A percentile compares a stretch with the other conserved stretches of the same genome.
These are phyloP conservation scores for Bifiguratus adelaidae DNA, from an alignment of 192 early-diverging fungal genomes.

Conservation along the genomic window DNA sequence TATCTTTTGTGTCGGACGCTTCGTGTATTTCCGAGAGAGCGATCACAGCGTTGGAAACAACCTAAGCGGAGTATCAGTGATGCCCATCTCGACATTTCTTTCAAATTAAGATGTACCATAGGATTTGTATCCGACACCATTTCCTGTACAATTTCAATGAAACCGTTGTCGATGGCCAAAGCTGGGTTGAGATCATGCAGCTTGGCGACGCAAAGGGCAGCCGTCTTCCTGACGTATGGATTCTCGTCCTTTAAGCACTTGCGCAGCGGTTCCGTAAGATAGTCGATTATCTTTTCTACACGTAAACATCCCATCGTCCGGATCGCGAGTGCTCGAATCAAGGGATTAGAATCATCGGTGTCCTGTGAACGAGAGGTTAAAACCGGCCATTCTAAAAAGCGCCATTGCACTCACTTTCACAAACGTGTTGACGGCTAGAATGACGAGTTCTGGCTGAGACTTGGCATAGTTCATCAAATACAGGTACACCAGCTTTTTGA, in stretches of 20 bases:
- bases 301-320: slow-evolving; percentile 98
- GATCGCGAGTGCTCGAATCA: slow-evolving; percentile 92
- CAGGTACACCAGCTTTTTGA: slow-evolving; percentile 97
- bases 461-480: slow-evolving; percentile 98
- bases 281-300: slow-evolving; percentile 91
- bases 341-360: slow-evolving; percentile 86
- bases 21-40: slow-evolving; percentile 89
- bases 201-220: slow-evolving; percentile 92
- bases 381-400: not conserved
- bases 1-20: slow-evolving; percentile 45
- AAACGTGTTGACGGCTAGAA: slow-evolving; percentile 94
- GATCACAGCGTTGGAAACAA: slow-evolving; percentile 90
- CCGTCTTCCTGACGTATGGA: slow-evolving; percentile 97
- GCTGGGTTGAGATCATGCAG: slow-evolving; percentile 84
- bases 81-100: not conserved
- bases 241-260: slow-evolving; percentile 87
- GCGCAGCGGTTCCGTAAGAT: slow-evolving; percentile 82
- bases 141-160: slow-evolving; percentile 74
- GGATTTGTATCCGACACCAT: slow-evolving; percentile 91
- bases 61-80: slow-evolving; percentile 18
- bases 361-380: slow-evolving; percentile 42
- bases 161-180: slow-evolving; percentile 87
- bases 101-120: slow-evolving; percentile 56
- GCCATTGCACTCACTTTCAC: slow-evolving; percentile 57
- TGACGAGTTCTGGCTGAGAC: slow-evolving; percentile 92